These are phyloP conservation scores for Tetracentron sinense DNA, from an alignment of 164 flowering plant species.

Conservation along the genomic window DNA sequence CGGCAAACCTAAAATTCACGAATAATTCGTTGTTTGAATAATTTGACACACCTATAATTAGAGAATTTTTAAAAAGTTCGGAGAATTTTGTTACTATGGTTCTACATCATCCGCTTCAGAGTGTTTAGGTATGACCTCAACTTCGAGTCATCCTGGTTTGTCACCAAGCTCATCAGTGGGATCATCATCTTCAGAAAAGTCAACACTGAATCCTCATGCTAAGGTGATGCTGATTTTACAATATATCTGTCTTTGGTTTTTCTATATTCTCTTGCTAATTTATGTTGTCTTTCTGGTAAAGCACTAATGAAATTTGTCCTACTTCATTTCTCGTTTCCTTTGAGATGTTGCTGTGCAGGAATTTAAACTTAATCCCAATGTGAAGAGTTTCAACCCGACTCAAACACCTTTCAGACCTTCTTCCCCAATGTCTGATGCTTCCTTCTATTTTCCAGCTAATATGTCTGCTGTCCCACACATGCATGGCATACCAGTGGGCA, in stretches of 20 bases:
- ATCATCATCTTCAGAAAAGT: constrained; percentile 85
- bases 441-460: constrained; percentile 60
- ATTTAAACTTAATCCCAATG: constrained; percentile 91
- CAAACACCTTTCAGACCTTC: constrained; percentile 55
- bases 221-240: constrained; percentile 45
- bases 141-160: constrained; percentile 52
- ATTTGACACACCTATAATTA: no score
- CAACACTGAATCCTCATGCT: constrained; percentile 88
- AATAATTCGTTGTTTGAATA: no score
- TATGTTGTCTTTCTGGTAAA: not conserved
- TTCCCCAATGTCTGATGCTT: constrained; percentile 70
- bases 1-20: no score
- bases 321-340: constrained; percentile 2
- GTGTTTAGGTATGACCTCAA: constrained; percentile 35
- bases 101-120: constrained; percentile 68
- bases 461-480: constrained; percentile 56
- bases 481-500: constrained; percentile 69
- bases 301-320: not conserved
- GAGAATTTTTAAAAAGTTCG: no score
- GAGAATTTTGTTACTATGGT: no score
- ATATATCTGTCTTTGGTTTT: not conserved
- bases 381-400: constrained; percentile 80
- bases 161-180: constrained; percentile 92
- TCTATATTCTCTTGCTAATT: not conserved
- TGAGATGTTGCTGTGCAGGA: constrained; percentile 47